A percentile compares a stretch with the other conserved stretches of the same genome.
Conservation (phyloP, 257 asterid genomes). For the Solanum medicagineum region DNA sequence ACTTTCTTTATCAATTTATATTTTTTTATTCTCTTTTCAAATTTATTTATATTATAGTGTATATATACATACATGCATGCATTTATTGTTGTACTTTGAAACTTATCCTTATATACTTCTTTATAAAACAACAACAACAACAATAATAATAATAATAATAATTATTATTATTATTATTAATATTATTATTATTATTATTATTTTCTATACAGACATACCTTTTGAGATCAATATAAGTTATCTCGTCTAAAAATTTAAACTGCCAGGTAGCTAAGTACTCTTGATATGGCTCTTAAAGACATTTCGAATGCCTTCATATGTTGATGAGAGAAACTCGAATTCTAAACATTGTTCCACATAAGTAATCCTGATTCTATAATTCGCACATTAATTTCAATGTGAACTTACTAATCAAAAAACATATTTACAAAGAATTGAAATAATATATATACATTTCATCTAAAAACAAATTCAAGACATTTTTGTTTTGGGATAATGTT, state of each 20-base stretch:
- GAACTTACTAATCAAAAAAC: neutral
- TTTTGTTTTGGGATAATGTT: neutral
- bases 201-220: accelerated
- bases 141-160: no score
- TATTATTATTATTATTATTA: neutral
- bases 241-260: neutral
- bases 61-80: neutral
- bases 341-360: neutral
- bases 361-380: neutral
- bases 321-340: neutral
- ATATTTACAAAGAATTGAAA: neutral
- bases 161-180: no score
- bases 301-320: neutral
- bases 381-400: neutral
- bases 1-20: neutral
- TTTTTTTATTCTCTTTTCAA: neutral
- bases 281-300: neutral
- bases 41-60: no score
- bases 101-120: neutral
- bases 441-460: neutral
- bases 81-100: neutral
- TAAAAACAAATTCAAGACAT: neutral
- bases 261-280: neutral
- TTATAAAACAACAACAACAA: no score
- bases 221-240: neutral